A percentile compares a stretch with the other conserved stretches of the same genome.
Conservation (phyloP, 176 grass and related monocot species). For the Ananas comosus region DNA sequence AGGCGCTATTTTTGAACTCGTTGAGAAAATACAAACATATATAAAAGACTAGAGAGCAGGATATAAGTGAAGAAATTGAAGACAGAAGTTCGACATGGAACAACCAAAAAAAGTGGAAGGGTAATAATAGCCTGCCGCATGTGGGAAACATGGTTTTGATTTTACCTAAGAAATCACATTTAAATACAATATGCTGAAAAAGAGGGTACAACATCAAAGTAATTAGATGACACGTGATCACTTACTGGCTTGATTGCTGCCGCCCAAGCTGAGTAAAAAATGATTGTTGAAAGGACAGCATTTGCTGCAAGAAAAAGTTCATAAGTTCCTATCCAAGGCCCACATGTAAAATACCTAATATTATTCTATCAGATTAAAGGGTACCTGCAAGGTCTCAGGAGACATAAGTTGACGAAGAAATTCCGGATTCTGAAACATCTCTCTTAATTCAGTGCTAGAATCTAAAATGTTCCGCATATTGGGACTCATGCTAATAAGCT, state of each 20-base stretch:
- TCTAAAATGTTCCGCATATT: conserved; percentile 71
- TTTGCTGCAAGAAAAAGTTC: conserved; percentile 41
- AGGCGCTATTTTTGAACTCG: too few species aligned
- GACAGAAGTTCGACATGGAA: too few species aligned
- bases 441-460: conserved; percentile 76
- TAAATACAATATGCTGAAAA: not conserved
- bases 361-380: not conserved
- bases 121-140: too few species aligned
- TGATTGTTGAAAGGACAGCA: conserved; percentile 75
- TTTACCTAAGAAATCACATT: conserved; percentile 5
- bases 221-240: conserved; percentile 11
- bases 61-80: too few species aligned
- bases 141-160: not conserved
- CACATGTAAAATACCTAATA: not conserved
- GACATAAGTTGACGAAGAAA: conserved; percentile 89
- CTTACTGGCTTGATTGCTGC: conserved; percentile 64
- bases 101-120: too few species aligned
- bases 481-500: conserved; percentile 82
- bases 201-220: not conserved
- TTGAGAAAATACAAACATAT: too few species aligned
- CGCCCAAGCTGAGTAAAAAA: conserved; percentile 57
- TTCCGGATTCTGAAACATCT: conserved; percentile 92
- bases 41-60: too few species aligned
- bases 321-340: not conserved
- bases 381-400: conserved; percentile 85